Conservation (phyloP, 2,329 filamentous ascomycete genomes). For the Byssochlamys sp. region DNA sequence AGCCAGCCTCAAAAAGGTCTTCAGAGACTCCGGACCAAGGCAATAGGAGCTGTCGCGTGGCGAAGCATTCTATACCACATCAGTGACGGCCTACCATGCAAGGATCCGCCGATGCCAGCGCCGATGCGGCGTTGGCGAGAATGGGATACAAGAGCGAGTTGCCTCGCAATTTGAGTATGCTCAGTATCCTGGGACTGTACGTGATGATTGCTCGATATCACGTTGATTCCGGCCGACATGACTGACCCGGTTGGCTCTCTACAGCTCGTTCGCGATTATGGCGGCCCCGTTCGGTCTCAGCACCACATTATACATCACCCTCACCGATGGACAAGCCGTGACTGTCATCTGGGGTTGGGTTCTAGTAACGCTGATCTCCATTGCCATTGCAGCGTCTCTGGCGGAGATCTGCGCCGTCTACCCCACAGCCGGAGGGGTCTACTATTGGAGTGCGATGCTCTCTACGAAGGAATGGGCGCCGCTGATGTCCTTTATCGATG, state of each 20-base stretch:
- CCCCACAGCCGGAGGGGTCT: slow-evolving; percentile 59
- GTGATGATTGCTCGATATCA: slow-evolving; percentile 11
- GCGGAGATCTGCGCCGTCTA: slow-evolving; percentile 62
- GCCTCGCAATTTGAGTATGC: slow-evolving; percentile 57
- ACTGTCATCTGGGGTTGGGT: slow-evolving; percentile 64
- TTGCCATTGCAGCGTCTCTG: slow-evolving; percentile 55
- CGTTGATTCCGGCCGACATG: slow-evolving; percentile 8
- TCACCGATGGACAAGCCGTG: slow-evolving; percentile 59
- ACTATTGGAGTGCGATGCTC: slow-evolving; percentile 63
- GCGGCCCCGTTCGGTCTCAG: slow-evolving; percentile 59
- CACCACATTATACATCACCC: slow-evolving; percentile 59
- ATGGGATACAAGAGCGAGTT: slow-evolving; percentile 62
- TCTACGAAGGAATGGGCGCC: slow-evolving; percentile 56
- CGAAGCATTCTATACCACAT: not conserved
- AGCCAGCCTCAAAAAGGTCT: not conserved
- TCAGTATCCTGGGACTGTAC: slow-evolving; percentile 56
- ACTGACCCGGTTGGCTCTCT: not conserved
- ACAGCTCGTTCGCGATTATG: slow-evolving; percentile 63
- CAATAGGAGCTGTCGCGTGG: not conserved
- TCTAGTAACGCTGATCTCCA: slow-evolving; percentile 53
- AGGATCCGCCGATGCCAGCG: slow-evolving; percentile 26
- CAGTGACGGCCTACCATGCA: not conserved
- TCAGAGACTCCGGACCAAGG: not conserved
- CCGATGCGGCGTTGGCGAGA: slow-evolving; percentile 52
- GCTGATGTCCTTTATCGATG: slow-evolving; percentile 59